Evolutionary conservation across 768 basidiomycete genomes (phyloP).

Genomic region (Antrodiella citrinella): DNA sequence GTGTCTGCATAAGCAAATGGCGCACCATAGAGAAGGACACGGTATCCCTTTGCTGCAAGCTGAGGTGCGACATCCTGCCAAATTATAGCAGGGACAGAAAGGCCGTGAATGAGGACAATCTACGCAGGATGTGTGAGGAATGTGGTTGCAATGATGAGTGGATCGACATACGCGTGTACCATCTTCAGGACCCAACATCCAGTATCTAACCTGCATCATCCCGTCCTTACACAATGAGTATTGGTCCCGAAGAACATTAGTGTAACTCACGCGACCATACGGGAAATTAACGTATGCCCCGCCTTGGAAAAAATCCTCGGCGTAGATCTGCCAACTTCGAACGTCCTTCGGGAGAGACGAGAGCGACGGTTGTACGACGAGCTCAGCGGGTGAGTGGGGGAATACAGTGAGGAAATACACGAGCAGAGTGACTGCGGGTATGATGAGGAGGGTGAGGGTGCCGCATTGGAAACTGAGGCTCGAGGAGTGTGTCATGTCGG

Average conservation of each 20-base stretch:
- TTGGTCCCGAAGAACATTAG: neutral
- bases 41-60: constrained; percentile 56
- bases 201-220: constrained; percentile 61
- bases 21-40: constrained; percentile 69
- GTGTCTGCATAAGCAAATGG: constrained; percentile 1
- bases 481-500: constrained; percentile 6
- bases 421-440: constrained; percentile 53
- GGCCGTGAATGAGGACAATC: constrained; percentile 73
- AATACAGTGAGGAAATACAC: constrained; percentile 60
- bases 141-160: too few species aligned
- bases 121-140: constrained; percentile 19
- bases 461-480: constrained; percentile 26
- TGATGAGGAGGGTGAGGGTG: constrained; percentile 46
- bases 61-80: constrained; percentile 70
- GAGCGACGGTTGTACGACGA: constrained; percentile 48
- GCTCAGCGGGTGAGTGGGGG: constrained; percentile 46
- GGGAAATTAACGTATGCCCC: constrained; percentile 61
- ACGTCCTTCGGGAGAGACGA: constrained; percentile 47
- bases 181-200: constrained; percentile 63
- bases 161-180: constrained; percentile 48
- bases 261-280: constrained; percentile 45
- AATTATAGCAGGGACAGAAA: constrained; percentile 68
- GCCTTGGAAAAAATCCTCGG: constrained; percentile 57
- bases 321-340: constrained; percentile 64
- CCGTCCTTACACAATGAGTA: too few species aligned